A percentile compares a stretch with the other conserved stretches of the same genome.
Conservation (phyloP, 352 stramenopile species). For the Globisporangium uncinulatum region DNA sequence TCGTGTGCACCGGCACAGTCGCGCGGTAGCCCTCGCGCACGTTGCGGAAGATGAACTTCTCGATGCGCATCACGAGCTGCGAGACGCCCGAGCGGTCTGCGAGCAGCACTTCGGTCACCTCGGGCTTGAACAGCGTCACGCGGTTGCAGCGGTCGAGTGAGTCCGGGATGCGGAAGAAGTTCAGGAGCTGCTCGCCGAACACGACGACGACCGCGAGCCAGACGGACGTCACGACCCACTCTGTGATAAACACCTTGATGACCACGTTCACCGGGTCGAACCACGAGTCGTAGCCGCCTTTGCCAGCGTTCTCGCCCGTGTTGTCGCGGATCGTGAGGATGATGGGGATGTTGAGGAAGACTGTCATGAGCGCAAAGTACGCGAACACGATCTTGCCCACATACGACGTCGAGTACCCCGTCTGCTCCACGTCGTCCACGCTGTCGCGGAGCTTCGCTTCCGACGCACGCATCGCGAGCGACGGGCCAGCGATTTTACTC, state of each 20-base stretch:
- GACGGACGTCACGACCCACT: constrained; percentile 46
- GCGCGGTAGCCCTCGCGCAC: constrained; percentile 38
- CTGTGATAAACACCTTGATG: constrained; percentile 57
- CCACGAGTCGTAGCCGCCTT: constrained; percentile 30
- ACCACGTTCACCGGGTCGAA: constrained; percentile 46
- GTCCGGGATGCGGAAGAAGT: constrained; percentile 55
- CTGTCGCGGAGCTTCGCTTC: constrained; percentile 39
- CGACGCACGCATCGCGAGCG: constrained; percentile 33
- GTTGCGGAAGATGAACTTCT: constrained; percentile 39
- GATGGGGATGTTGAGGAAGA: constrained; percentile 49
- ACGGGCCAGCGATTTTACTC: constrained; percentile 25
- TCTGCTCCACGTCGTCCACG: constrained; percentile 47
- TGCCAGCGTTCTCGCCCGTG: constrained; percentile 39
- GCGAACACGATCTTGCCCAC: constrained; percentile 38
- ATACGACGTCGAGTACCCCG: constrained; percentile 35
- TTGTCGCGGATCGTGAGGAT: constrained; percentile 53
- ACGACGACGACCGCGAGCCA: constrained; percentile 48
- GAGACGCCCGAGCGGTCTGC: constrained; percentile 52
- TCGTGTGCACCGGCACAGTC: constrained; percentile 38
- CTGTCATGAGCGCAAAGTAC: constrained; percentile 55
- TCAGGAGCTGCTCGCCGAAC: constrained; percentile 34
- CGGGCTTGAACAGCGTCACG: constrained; percentile 56
- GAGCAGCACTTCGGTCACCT: constrained; percentile 51
- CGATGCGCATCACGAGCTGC: constrained; percentile 41
- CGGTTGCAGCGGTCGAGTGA: constrained; percentile 36